Base-by-base conservation (phyloP, 306 rosid species). In the Vigna hirtella region DNA sequence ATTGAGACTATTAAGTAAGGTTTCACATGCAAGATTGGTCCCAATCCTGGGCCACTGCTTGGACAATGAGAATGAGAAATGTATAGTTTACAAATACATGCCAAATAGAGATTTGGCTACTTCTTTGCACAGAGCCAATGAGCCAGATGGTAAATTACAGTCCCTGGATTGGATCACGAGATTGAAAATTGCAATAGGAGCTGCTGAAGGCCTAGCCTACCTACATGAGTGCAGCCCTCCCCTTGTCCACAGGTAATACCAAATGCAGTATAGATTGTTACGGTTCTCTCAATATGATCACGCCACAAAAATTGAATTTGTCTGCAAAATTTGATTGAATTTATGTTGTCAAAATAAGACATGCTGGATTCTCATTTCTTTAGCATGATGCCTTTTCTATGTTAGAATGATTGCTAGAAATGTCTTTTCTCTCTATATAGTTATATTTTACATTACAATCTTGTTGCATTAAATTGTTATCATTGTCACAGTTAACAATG, bases 111-210 rank as follows among this genome's bases (percentile, higher is more conserved):
- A 96, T 83, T 88, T 96, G 88, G 90, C 88, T 61, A 84, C 73
- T 83, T 88, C 93, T 73, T 89, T 93, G 90, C 97, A 93, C 75
- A 82, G 76, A 50, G 80, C 74, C 42, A 68, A 69, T 14, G 76
- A 72, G 68, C 43, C 78, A 64, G 88, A 92, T 72, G 91, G 79
- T 17, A 83, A 84, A 38, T 74, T 77, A 32, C 87, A 78, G 75
- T 91, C 96, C 66, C 71, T 91, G 52, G 99, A 96, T 86, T 96
- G 99, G 99, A 96, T 96, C 80, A 96, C 97, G 18, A 87, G 99
- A 83, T 77, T 90, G 80, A 96, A 96, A 86, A 91, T 96, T 64
- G 99, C 99, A 69, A 90, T 71, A 14, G 99, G 97, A 76, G 96
- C 96, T 76, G 99, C 99, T 7, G 99, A 96, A 85, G 93, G 87